These are phyloP conservation scores for Aegilops umbellulata DNA, from an alignment of 176 grass and related monocot species.

Conservation along the genomic window DNA sequence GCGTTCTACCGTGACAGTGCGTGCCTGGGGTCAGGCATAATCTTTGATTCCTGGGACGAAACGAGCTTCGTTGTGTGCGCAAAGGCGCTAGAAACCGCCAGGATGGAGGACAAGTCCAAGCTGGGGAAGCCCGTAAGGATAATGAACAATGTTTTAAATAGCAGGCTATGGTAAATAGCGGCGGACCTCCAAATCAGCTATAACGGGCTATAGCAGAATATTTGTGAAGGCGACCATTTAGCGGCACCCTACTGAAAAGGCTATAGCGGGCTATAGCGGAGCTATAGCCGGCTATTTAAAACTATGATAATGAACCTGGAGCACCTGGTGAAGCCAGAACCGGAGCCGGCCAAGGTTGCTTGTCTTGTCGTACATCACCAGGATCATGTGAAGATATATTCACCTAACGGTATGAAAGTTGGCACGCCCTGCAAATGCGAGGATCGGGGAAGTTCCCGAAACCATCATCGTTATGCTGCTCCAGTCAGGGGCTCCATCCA, in stretches of 20 bases:
- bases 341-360: conserved; percentile 18
- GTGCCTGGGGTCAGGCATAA: conserved; percentile 79
- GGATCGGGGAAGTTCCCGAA: background rate
- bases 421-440: background rate
- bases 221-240: too few species aligned
- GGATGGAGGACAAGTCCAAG: conserved; percentile 71
- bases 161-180: too few species aligned
- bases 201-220: too few species aligned
- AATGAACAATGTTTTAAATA: too few species aligned
- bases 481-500: background rate
- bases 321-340: conserved; percentile 14
- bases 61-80: conserved; percentile 67
- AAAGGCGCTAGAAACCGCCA: conserved; percentile 63
- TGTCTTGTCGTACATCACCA: background rate
- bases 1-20: conserved; percentile 59
- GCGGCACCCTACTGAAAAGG: too few species aligned
- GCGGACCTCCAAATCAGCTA: too few species aligned
- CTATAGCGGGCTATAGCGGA: too few species aligned
- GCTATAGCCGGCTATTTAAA: too few species aligned
- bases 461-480: background rate
- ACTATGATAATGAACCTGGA: background rate
- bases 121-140: conserved; percentile 75
- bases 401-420: background rate
- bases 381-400: too few species aligned
- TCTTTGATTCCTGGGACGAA: conserved; percentile 65